phyloP scores from a whole-genome alignment of 2,329 filamentous ascomycete species.

The Aspergillus chevalieri region DNA sequence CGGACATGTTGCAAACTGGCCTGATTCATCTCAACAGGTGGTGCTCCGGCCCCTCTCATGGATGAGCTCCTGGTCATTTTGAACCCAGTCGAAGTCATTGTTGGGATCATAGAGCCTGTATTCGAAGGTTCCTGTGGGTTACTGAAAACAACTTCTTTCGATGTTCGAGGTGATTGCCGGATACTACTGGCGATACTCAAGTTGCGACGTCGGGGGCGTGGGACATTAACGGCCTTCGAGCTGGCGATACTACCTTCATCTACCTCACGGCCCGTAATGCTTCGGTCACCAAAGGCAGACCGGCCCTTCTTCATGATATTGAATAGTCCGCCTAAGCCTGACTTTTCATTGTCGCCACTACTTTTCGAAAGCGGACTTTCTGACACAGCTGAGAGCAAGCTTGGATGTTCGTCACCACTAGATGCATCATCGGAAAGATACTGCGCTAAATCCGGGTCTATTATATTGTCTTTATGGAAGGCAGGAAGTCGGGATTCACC shows the following conservation, averaged over 20 bases:
- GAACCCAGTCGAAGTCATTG: constrained; percentile 32
- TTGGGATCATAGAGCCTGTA: constrained; percentile 38
- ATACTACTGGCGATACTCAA: constrained; percentile 74
- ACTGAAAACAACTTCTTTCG: constrained; percentile 48
- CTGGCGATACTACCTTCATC: constrained; percentile 60
- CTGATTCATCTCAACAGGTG: constrained; percentile 76
- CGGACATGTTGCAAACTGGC: constrained; percentile 85
- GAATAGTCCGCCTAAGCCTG: constrained; percentile 66
- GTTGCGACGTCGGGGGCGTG: constrained; percentile 68
- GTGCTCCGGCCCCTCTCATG: constrained; percentile 66
- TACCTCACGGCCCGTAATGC: constrained; percentile 60
- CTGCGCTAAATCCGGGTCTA: constrained; percentile 88
- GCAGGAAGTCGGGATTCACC: constrained; percentile 68
- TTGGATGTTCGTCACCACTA: constrained; percentile 86
- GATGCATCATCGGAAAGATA: constrained; percentile 94
- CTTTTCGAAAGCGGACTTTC: constrained; percentile 59
- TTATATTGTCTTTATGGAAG: constrained; percentile 98
- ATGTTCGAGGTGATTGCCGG: constrained; percentile 64
- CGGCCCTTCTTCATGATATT: constrained; percentile 70
- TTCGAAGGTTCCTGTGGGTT: constrained; percentile 24
- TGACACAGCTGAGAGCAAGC: constrained; percentile 69
- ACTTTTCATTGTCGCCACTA: constrained; percentile 64
- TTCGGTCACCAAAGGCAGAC: constrained; percentile 66
- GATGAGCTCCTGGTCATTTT: constrained; percentile 72
- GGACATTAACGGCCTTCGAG: constrained; percentile 53